Percentiles rank a stretch among this genome's conserved stretches.
These are phyloP conservation scores for Chrysochromulina parva DNA, from an alignment of 78 protist genomes.

Conservation along the genomic window DNA sequence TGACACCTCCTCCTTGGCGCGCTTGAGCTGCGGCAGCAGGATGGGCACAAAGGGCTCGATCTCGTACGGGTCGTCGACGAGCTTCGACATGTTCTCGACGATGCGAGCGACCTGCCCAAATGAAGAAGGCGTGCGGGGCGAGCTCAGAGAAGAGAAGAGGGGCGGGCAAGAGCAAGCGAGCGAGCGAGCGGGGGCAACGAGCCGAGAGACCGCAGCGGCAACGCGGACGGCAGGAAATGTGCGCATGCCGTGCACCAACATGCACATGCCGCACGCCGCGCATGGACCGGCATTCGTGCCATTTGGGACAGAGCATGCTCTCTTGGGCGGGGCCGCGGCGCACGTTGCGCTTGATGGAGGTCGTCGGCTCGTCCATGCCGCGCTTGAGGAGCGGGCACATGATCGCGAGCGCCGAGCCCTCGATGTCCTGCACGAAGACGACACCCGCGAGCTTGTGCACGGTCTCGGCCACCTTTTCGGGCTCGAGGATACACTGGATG, in stretches of 20 bases:
- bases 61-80: constrained; percentile 67
- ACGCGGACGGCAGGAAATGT: no score
- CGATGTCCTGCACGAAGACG: constrained; percentile 62
- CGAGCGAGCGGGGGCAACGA: no score
- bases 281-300: no score
- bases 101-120: constrained; percentile 37
- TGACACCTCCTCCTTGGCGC: constrained; percentile 48
- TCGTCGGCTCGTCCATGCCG: constrained; percentile 47
- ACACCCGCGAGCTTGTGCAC: constrained; percentile 61
- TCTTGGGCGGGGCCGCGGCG: no score
- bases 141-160: no score
- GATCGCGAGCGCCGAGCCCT: constrained; percentile 52
- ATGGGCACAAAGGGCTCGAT: constrained; percentile 65
- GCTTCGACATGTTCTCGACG: constrained; percentile 66
- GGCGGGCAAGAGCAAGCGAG: no score
- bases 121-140: no score
- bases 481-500: constrained; percentile 48
- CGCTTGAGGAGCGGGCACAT: constrained; percentile 60
- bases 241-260: no score
- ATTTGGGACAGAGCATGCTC: constrained; percentile 11
- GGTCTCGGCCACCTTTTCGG: constrained; percentile 52
- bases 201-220: no score
- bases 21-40: constrained; percentile 62
- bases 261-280: no score
- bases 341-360: neutral